Percentiles rank a stretch among this genome's conserved stretches.
These are phyloP conservation scores for Chamaenerion angustifolium DNA, from an alignment of 345 rosid species.

Conservation along the genomic window DNA sequence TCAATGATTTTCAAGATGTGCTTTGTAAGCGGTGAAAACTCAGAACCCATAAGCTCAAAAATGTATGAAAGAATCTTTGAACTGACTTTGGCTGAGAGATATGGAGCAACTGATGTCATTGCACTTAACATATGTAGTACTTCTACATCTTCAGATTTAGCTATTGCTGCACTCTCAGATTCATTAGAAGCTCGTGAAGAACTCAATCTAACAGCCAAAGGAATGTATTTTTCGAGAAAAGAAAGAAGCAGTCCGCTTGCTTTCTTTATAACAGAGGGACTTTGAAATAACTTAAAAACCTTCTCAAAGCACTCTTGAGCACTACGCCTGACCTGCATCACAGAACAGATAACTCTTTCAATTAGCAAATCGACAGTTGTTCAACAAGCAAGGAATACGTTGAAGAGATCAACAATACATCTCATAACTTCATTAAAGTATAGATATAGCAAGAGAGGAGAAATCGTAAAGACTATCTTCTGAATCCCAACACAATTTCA, in stretches of 20 bases:
- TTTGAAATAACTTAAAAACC: slow-evolving; percentile 30
- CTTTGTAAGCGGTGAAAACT: slow-evolving; percentile 44
- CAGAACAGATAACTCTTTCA: background rate
- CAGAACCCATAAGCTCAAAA: slow-evolving; percentile 32
- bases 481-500: too few relatives aligned
- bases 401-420: background rate
- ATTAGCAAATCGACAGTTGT: too few relatives aligned
- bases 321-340: slow-evolving; percentile 57
- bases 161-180: slow-evolving; percentile 24
- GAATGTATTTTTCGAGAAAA: slow-evolving; percentile 27
- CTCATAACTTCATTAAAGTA: too few relatives aligned
- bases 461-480: too few relatives aligned
- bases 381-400: too few relatives aligned
- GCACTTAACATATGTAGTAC: slow-evolving; percentile 64
- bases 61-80: slow-evolving; percentile 34
- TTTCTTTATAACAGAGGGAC: slow-evolving; percentile 34
- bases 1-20: slow-evolving; percentile 46
- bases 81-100: slow-evolving; percentile 36
- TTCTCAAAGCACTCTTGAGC: slow-evolving; percentile 72
- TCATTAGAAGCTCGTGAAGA: slow-evolving; percentile 21
- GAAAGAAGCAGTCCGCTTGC: slow-evolving; percentile 48
- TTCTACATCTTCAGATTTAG: slow-evolving; percentile 40
- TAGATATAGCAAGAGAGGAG: too few relatives aligned
- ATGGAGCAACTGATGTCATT: slow-evolving; percentile 39
- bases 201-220: slow-evolving; percentile 19